These are phyloP conservation scores for Chaetomium strumarium DNA, from an alignment of 2,329 filamentous ascomycete species.

Conservation along the genomic window DNA sequence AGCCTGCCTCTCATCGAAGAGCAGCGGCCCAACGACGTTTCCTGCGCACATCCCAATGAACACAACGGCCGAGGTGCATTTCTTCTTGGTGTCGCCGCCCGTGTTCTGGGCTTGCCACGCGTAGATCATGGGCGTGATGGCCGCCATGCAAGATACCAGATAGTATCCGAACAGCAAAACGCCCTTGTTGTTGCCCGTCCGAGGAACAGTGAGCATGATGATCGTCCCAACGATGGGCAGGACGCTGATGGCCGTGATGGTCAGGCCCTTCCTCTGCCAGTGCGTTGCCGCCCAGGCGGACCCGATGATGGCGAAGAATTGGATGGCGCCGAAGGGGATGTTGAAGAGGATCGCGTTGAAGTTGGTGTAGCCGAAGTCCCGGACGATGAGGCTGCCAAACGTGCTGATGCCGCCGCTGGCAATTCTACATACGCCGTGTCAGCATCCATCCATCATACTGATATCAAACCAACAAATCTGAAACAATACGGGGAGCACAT, in stretches of 20 bases:
- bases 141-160: constrained; percentile 30
- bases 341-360: constrained; percentile 56
- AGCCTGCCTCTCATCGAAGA: constrained; percentile 56
- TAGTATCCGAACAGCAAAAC: constrained; percentile 47
- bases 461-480: too few relatives aligned
- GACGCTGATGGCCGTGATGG: constrained; percentile 35
- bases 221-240: constrained; percentile 38
- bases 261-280: constrained; percentile 38
- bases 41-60: constrained; percentile 61
- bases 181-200: constrained; percentile 37
- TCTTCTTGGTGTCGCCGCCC: constrained; percentile 61
- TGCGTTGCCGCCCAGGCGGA: constrained; percentile 40
- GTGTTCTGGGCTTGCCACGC: constrained; percentile 59
- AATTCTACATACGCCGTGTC: constrained; percentile 26
- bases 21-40: constrained; percentile 59
- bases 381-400: constrained; percentile 53
- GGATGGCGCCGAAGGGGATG: constrained; percentile 55
- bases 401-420: constrained; percentile 53
- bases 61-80: constrained; percentile 57
- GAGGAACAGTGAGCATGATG: constrained; percentile 42
- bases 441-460: too few relatives aligned
- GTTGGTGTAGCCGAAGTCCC: constrained; percentile 50
- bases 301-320: constrained; percentile 54
- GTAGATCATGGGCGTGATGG: constrained; percentile 50
- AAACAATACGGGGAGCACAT: constrained; percentile 14